These are phyloP conservation scores for Aspergillus arachidicola DNA, from an alignment of 2,329 filamentous ascomycete species.

Conservation along the genomic window DNA sequence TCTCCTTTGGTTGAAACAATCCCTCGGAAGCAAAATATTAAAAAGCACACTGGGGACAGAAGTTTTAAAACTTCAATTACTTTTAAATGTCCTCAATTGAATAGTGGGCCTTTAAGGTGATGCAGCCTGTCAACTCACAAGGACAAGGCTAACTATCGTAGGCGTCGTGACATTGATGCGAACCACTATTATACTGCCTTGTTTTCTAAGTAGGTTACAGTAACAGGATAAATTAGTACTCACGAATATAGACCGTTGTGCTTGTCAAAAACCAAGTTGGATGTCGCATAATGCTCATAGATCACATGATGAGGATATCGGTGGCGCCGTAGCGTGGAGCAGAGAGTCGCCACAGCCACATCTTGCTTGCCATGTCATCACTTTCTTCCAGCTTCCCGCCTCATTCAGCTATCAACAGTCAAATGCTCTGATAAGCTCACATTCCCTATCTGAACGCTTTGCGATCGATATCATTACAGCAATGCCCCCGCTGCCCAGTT, in stretches of 20 bases:
- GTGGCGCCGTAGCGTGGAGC: constrained; percentile 17
- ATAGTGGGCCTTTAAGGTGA: too few relatives aligned
- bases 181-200: background rate
- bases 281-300: background rate
- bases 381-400: background rate
- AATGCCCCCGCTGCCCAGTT: background rate
- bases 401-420: constrained; percentile 20
- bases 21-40: too few relatives aligned
- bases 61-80: too few relatives aligned
- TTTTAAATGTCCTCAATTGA: too few relatives aligned
- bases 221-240: background rate
- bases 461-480: background rate
- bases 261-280: too few relatives aligned
- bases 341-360: constrained; percentile 17
- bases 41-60: too few relatives aligned
- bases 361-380: constrained; percentile 16
- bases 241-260: background rate
- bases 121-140: too few relatives aligned
- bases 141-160: too few relatives aligned
- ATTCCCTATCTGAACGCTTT: background rate
- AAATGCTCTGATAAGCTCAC: constrained; percentile 14
- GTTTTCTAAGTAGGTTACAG: background rate
- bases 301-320: constrained; percentile 3
- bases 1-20: too few relatives aligned
- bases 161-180: too few relatives aligned